Base-by-base conservation (phyloP, 495 filamentous ascomycete species). In the Staphylotrichum tortipilum region DNA sequence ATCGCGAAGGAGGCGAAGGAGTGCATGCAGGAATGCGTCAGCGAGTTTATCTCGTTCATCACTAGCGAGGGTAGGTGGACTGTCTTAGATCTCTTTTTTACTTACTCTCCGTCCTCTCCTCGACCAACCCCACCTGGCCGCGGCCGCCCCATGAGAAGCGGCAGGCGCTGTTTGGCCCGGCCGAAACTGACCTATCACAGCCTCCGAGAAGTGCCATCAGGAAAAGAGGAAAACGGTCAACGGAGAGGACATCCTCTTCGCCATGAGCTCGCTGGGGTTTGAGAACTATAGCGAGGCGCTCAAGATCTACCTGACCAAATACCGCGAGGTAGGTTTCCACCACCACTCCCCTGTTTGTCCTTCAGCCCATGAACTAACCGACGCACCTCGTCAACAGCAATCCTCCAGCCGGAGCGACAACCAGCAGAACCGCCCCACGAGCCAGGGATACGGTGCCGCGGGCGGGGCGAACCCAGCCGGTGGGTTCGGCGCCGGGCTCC, bases 21-120 rank as follows among this genome's bases (percentile, higher is more conserved):
- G 66, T 98, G 92, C 71, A 97, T 98, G 92, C 92, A 98, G 68
- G 92, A 98, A 72, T 98, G 92, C 62, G 92, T 98, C 52, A 96
- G 90, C 83, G 92, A 98, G 77, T 98, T 97, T 70, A 98, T 98
- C 75, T 96, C 91, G 15, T 98, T 98, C 75, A 98, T 98, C 68
- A 98, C 92, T 23, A 96, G 90, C 67, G 92, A 98, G 78, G 92
- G 92, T 94, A 62, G n/a, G n/a, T n/a, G n/a, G n/a, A n/a, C n/a
- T n/a, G n/a, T n/a, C n/a, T n/a, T n/a, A 44, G 62, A 31, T 10
- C 26, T 2, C 6, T 28, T 28, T 5, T 28, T 28, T 28, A 7
- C 26, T 54, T 40, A 54, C n/a, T 47, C 37, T 42, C 21, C 15
- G 35, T 5, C 7, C 18, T n/a, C n/a, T n/a, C n/a, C n/a, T n/a